Evolutionary conservation across 495 filamentous ascomycete genomes (phyloP).

Genomic region (Trichocladium antarcticum): DNA sequence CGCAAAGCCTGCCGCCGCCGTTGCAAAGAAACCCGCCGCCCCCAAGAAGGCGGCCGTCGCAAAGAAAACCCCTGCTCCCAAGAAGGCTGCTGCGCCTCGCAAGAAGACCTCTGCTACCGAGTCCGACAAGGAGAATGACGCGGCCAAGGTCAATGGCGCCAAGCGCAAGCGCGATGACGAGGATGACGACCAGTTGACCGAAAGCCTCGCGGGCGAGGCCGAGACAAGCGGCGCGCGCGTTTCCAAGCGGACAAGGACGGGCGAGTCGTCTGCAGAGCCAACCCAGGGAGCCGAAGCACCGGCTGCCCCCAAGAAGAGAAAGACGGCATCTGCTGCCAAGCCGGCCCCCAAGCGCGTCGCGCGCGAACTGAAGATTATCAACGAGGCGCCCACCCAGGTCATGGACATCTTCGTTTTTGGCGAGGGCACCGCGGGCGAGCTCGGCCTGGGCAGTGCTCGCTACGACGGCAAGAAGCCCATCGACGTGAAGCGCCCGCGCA

Average conservation of each 20-base stretch:
- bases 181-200: constrained; percentile 6
- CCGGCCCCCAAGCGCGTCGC: constrained; percentile 8
- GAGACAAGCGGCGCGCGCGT: constrained; percentile 3
- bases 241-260: constrained; percentile 12
- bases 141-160: constrained; percentile 13
- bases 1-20: too few relatives aligned
- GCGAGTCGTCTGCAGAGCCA: background rate
- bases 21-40: background rate
- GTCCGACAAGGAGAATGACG: constrained; percentile 28
- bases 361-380: constrained; percentile 25
- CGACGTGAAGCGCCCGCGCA: constrained; percentile 45
- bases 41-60: constrained; percentile 24
- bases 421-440: constrained; percentile 44
- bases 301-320: too few relatives aligned
- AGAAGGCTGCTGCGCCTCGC: constrained; percentile 16
- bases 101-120: constrained; percentile 17
- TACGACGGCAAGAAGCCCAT: constrained; percentile 42
- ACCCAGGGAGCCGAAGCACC: too few relatives aligned
- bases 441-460: constrained; percentile 38
- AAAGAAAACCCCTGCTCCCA: constrained; percentile 14
- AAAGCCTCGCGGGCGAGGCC: constrained; percentile 2
- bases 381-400: constrained; percentile 31
- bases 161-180: constrained; percentile 20
- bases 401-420: constrained; percentile 47
- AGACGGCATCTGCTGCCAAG: constrained; percentile 9